A percentile compares a stretch with the other conserved stretches of the same genome.
These are phyloP conservation scores for Tetrapisispora arboricola DNA, from an alignment of 805 yeast species.

Conservation along the genomic window DNA sequence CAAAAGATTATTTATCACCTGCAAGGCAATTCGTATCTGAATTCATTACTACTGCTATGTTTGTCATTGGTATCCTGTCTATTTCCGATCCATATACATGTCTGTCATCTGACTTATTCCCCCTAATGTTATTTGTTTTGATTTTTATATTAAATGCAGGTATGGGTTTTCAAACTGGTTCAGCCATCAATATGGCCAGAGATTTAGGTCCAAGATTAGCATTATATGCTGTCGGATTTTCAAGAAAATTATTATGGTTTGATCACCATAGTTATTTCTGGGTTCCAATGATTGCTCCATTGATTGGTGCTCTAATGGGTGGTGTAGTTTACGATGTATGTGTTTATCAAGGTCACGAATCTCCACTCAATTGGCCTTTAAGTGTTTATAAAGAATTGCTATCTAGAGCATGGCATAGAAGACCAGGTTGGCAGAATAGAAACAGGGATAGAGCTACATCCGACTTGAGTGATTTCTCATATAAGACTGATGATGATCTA, in stretches of 20 bases:
- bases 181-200: conserved; percentile 45
- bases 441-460: conserved; percentile 20
- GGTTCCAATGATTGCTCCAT: conserved; percentile 45
- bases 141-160: conserved; percentile 39
- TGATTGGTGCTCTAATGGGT: conserved; percentile 38
- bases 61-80: conserved; percentile 40
- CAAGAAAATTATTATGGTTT: conserved; percentile 31
- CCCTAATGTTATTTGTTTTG: conserved; percentile 37
- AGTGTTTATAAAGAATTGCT: conserved; percentile 17
- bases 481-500: conserved; percentile 15
- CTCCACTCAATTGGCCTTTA: conserved; percentile 39
- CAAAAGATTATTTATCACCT: conserved; percentile 32
- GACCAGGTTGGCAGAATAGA: conserved; percentile 25
- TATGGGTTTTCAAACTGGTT: conserved; percentile 44
- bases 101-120: conserved; percentile 37
- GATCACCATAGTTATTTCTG: conserved; percentile 38
- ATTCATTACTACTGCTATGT: conserved; percentile 35
- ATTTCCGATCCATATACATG: conserved; percentile 43
- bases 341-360: conserved; percentile 42
- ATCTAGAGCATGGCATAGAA: conserved; percentile 21
- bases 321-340: conserved; percentile 43
- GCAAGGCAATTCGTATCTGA: conserved; percentile 41
- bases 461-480: conserved; percentile 23
- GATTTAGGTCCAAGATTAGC: conserved; percentile 47
- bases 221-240: conserved; percentile 38